Percentiles rank a stretch among this genome's conserved stretches.
Conservation (phyloP, 768 basidiomycete genomes). For the Cyclocybe cylindracea region DNA sequence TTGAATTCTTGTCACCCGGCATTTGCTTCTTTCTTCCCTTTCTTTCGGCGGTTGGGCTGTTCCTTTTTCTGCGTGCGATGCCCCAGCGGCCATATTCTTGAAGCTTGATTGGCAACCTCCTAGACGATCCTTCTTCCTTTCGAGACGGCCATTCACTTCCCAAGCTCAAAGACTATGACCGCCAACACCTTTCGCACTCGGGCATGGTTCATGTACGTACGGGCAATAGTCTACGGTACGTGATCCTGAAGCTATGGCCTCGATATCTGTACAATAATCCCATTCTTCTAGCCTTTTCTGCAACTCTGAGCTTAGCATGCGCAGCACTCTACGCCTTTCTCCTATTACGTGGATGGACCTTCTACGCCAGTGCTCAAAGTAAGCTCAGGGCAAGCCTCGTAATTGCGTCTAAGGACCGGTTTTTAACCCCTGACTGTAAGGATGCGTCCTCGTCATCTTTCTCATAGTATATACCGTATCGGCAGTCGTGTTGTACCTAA, state of each 20-base stretch:
- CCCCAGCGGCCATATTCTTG: slow-evolving; percentile 24
- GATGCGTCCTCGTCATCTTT: slow-evolving; percentile 31
- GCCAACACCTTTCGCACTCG: slow-evolving; percentile 25
- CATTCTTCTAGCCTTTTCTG: slow-evolving; percentile 26
- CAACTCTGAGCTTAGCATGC: slow-evolving; percentile 32
- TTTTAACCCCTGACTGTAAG: slow-evolving; percentile 18
- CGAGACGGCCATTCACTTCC: not conserved
- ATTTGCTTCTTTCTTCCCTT: slow-evolving; percentile 17
- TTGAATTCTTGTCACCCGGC: not conserved
- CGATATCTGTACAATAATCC: not conserved
- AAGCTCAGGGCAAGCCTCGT: slow-evolving; percentile 7
- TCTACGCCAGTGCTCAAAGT: slow-evolving; percentile 35
- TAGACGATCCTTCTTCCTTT: slow-evolving; percentile 9
- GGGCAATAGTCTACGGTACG: slow-evolving; percentile 37
- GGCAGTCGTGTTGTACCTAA: slow-evolving; percentile 35
- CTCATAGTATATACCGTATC: slow-evolving; percentile 31
- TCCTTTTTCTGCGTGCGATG: slow-evolving; percentile 16
- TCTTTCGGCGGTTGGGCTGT: slow-evolving; percentile 11
- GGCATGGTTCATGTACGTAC: slow-evolving; percentile 32
- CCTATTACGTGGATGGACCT: slow-evolving; percentile 34
- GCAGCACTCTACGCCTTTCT: slow-evolving; percentile 34
- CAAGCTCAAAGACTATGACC: slow-evolving; percentile 12
- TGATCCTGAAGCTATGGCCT: not conserved
- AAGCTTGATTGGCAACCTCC: no score
- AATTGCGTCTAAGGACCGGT: no score